Evolutionary conservation across 2,329 filamentous ascomycete species (phyloP), one percentile per base, ranked within the genome.

Genomic region (Botryotinia narcissicola): DNA sequence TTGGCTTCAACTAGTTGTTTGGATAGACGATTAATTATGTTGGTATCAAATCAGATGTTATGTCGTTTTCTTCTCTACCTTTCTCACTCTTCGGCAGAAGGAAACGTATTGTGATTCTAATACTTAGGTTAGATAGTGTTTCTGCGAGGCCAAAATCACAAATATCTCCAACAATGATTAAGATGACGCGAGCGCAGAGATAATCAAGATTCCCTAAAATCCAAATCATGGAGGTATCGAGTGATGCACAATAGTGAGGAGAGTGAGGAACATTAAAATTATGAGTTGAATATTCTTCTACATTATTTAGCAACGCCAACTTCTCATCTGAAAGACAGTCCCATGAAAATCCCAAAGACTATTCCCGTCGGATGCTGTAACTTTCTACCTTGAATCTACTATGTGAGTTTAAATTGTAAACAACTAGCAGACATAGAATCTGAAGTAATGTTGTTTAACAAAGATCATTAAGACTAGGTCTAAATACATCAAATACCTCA

Each of bases 351-450:
- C 6, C n/a, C 6, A 29, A 57, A 9, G n/a, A 29, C n/a, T 29
- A 57, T 57, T 18, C n/a, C 7, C 14, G 29, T 9, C n/a, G 3
- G 16, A n/a, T 32, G n/a, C 4, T 4, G 51, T 4, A 32, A 8
- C 29, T 16, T 57, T 7, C n/a, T 9, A 7, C 16, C 6, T 3
- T 42, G 16, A 42, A 10, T 29, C 14, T 42, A n/a, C 7, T 7
- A 29, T 42, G 14, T 9, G 20, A 18, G 2, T 8, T n/a, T 25
- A n/a, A 3, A 14, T 18, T 2, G 0, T 29, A 4, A 8, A 18
- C 25, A 62, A 16, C 14, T 29, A 20, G 7, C 2, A 63, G 16
- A 18, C 12, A 29, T 25, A 5, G 16, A 42, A 10, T 2, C 4
- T 18, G 6, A 29, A 57, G 7, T 29, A 1, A 29, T 18, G 1